Evolutionary conservation across 306 rosid genomes (phyloP).

Genomic region (Trifolium repens): DNA sequence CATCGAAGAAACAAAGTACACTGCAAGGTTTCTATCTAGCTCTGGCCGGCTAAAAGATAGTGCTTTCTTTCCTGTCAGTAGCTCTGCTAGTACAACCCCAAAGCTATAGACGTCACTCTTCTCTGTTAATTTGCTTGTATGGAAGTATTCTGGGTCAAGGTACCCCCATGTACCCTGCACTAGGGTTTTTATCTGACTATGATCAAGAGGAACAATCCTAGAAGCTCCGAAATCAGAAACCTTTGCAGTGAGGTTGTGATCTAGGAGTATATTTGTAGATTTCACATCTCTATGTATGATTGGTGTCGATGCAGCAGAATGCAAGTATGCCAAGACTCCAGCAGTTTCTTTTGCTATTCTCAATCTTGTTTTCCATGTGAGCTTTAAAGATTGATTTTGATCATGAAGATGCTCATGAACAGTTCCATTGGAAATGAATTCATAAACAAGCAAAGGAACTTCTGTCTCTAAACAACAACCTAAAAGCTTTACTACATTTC

Average conservation of each 20-base stretch:
- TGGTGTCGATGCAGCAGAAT: not conserved
- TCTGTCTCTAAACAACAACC: too few species aligned
- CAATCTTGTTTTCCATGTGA: not conserved
- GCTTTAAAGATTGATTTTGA: not conserved
- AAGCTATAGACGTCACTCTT: not conserved
- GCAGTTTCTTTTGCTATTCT: not conserved
- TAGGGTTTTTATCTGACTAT: not conserved
- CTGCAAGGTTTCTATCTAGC: not conserved
- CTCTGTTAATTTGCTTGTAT: not conserved
- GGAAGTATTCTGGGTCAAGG: not conserved
- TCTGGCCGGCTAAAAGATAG: slow-evolving; percentile 1
- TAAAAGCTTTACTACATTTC: too few species aligned
- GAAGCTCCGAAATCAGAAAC: slow-evolving; percentile 5
- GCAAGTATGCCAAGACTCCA: not conserved
- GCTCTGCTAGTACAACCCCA: slow-evolving; percentile 6
- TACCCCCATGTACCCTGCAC: not conserved
- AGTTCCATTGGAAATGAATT: not conserved
- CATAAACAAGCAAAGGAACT: too few species aligned
- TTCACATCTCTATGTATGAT: slow-evolving; percentile 1
- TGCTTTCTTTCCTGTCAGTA: not conserved
- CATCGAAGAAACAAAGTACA: slow-evolving; percentile 2
- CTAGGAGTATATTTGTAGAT: not conserved
- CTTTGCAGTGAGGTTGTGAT: not conserved
- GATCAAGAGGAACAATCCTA: not conserved
- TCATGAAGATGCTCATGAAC: not conserved